Conservation (phyloP, 306 rosid species). For the Gillenia trifoliata region DNA sequence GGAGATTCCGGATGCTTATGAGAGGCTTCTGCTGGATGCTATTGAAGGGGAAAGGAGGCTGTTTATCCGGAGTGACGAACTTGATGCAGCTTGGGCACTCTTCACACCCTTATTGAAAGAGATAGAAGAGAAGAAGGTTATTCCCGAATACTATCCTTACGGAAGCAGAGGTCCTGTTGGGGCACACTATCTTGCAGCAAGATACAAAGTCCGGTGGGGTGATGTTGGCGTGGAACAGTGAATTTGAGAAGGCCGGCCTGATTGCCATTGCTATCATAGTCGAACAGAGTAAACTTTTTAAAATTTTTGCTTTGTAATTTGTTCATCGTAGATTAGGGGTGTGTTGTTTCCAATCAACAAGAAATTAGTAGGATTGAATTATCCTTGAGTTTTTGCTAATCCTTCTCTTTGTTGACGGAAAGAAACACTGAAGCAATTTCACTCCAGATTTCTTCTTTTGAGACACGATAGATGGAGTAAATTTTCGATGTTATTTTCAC, state of each 20-base stretch:
- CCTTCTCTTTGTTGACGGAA: background rate
- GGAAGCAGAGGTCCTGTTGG: constrained; percentile 93
- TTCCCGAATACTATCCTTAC: constrained; percentile 81
- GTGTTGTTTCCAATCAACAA: background rate
- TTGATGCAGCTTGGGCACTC: constrained; percentile 84
- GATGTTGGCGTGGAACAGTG: constrained; percentile 55
- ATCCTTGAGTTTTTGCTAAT: background rate
- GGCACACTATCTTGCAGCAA: constrained; percentile 86
- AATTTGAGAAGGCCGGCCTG: background rate
- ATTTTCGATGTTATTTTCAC: too few relatives aligned
- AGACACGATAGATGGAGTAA: too few relatives aligned
- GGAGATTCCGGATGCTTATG: constrained; percentile 95
- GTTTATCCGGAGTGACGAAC: constrained; percentile 83
- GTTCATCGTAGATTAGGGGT: background rate
- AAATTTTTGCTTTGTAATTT: constrained; percentile 9
- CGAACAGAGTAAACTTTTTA: constrained; percentile 8
- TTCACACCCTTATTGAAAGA: constrained; percentile 76
- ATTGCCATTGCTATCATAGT: background rate
- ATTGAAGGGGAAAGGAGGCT: constrained; percentile 90
- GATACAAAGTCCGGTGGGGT: constrained; percentile 81
- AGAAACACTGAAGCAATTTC: background rate
- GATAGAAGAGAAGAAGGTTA: constrained; percentile 65
- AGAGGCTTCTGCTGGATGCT: constrained; percentile 85
- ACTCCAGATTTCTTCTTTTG: background rate
- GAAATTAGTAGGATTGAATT: constrained; percentile 6